These are phyloP conservation scores for Spizellomyces punctatus DNA, from an alignment of 192 early-diverging fungal species.

Conservation along the genomic window DNA sequence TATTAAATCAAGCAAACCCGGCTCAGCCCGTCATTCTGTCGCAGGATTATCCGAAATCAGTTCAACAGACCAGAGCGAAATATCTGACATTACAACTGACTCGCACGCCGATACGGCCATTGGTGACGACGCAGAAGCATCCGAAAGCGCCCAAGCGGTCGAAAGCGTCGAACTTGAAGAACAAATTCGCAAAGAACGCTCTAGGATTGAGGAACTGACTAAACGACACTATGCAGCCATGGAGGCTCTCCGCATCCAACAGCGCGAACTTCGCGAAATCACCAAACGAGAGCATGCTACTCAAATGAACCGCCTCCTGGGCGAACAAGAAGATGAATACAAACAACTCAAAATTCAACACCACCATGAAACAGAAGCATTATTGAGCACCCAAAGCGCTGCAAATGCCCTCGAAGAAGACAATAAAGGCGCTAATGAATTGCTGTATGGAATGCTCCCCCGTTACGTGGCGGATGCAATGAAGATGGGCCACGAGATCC, in stretches of 20 bases:
- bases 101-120: constrained; percentile 5
- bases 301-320: constrained; percentile 7
- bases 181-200: constrained; percentile 10
- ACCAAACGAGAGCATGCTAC: constrained; percentile 20
- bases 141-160: background rate
- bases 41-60: constrained; percentile 14
- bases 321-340: constrained; percentile 37
- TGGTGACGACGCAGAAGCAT: constrained; percentile 15
- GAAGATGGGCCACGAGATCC: constrained; percentile 44
- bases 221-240: constrained; percentile 24
- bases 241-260: constrained; percentile 25
- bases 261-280: constrained; percentile 31
- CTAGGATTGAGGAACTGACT: background rate
- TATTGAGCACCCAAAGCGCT: constrained; percentile 41
- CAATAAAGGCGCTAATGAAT: constrained; percentile 46
- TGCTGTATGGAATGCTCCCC: constrained; percentile 50
- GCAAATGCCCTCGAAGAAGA: constrained; percentile 44
- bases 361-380: constrained; percentile 43
- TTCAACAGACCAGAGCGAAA: constrained; percentile 15
- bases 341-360: constrained; percentile 44
- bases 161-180: constrained; percentile 21
- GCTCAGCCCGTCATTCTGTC: constrained; percentile 4
- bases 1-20: background rate
- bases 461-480: constrained; percentile 50
- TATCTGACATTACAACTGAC: constrained; percentile 32